Conservation (phyloP, 192 early-diverging fungal species). For the Entomortierella lignicola region DNA sequence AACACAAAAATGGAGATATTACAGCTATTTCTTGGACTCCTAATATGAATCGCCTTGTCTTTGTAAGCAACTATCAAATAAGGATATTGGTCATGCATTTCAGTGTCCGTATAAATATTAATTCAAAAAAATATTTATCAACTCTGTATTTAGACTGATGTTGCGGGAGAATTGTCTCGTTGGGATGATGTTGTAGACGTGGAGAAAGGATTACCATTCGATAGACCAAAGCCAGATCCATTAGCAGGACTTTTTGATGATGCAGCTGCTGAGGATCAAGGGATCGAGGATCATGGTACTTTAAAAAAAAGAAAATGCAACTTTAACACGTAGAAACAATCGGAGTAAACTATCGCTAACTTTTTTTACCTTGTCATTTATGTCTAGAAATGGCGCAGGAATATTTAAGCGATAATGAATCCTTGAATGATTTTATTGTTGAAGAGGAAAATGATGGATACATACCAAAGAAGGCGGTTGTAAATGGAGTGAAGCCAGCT, state of each 20-base stretch:
- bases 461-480: conserved; percentile 40
- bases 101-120: too few relatives aligned
- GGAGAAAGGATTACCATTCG: conserved; percentile 55
- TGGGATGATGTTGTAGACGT: conserved; percentile 68
- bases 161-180: conserved; percentile 62
- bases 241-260: conserved; percentile 62
- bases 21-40: conserved; percentile 78
- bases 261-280: conserved; percentile 22
- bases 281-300: conserved; percentile 24
- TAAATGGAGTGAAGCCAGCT: neutral
- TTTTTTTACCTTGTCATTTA: neutral
- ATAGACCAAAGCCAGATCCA: conserved; percentile 33
- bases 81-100: too few relatives aligned
- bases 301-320: too few relatives aligned
- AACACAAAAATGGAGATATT: conserved; percentile 51
- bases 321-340: too few relatives aligned
- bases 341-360: too few relatives aligned
- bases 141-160: conserved; percentile 57
- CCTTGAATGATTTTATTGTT: conserved; percentile 86
- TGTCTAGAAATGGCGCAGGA: conserved; percentile 40
- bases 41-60: conserved; percentile 68
- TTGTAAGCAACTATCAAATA: conserved; percentile 59
- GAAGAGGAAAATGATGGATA: conserved; percentile 90
- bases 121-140: neutral
- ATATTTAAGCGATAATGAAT: conserved; percentile 61